Evolutionary conservation across 108 stramenopile species (phyloP).

Genomic region (Fragilaria radians): DNA sequence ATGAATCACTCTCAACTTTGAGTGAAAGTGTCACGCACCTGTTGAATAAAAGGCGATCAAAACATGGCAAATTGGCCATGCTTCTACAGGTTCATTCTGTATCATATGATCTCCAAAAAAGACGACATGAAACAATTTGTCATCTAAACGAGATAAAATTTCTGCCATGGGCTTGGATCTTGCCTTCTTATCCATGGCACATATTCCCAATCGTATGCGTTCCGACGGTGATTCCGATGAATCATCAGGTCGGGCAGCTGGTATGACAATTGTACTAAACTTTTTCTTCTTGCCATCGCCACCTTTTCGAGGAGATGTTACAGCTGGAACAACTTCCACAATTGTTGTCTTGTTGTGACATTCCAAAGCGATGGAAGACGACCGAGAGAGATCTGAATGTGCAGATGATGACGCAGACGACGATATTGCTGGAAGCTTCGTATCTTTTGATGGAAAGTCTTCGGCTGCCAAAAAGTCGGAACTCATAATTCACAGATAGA

Average conservation of each 20-base stretch:
- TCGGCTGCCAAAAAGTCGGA: too few relatives aligned
- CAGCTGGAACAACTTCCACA: too few relatives aligned
- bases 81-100: conserved; percentile 80
- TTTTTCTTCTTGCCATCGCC: not conserved
- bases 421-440: too few relatives aligned
- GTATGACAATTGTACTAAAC: conserved; percentile 12
- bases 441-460: too few relatives aligned
- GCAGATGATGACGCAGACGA: too few relatives aligned
- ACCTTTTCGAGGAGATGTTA: not conserved
- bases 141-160: conserved; percentile 86
- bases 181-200: conserved; percentile 97
- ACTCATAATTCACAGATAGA: too few relatives aligned
- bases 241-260: conserved; percentile 20
- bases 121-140: conserved; percentile 63
- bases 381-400: too few relatives aligned
- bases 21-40: too few relatives aligned
- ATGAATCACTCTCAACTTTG: too few relatives aligned
- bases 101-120: conserved; percentile 93
- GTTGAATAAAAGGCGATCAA: conserved; percentile 92
- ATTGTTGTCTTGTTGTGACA: too few relatives aligned
- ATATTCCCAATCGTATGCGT: conserved; percentile 89
- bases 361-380: too few relatives aligned
- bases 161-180: conserved; percentile 97
- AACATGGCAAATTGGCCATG: conserved; percentile 92
- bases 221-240: conserved; percentile 12